Evolutionary conservation across 176 grass and related monocot genomes (phyloP).

Genomic region (Paspalum notatum): DNA sequence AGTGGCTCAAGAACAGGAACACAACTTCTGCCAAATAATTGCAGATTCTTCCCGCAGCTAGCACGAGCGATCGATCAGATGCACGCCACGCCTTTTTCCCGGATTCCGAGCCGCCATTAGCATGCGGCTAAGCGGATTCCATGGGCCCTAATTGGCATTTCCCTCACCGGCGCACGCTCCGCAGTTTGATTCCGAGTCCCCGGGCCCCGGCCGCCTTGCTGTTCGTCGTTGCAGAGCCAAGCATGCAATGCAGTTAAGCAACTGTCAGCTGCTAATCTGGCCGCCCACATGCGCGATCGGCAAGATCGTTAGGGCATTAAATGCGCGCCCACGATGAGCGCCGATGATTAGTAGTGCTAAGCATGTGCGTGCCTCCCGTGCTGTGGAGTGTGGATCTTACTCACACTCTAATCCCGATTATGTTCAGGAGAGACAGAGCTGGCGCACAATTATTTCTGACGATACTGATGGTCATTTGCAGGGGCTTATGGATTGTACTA

Average conservation of each 20-base stretch:
- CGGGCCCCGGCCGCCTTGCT: too few relatives aligned
- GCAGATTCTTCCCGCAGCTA: neutral
- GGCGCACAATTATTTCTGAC: slow-evolving; percentile 13
- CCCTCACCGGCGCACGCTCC: too few relatives aligned
- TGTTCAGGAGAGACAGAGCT: slow-evolving; percentile 17
- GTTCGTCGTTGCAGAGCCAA: slow-evolving; percentile 2
- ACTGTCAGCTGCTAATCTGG: slow-evolving; percentile 33
- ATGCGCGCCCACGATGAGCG: slow-evolving; percentile 36
- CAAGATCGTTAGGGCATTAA: slow-evolving; percentile 45
- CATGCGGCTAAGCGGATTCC: slow-evolving; percentile 27
- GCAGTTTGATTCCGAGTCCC: too few relatives aligned
- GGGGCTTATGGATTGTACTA: neutral
- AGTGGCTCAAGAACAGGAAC: neutral
- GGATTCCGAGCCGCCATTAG: neutral
- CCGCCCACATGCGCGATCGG: slow-evolving; percentile 37
- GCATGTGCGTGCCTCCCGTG: slow-evolving; percentile 45
- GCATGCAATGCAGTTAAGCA: slow-evolving; percentile 11
- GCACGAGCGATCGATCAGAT: neutral
- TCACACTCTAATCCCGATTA: slow-evolving; percentile 8
- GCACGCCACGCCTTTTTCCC: neutral
- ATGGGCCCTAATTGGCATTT: too few relatives aligned
- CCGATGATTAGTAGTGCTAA: slow-evolving; percentile 32
- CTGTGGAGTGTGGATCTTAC: slow-evolving; percentile 14
- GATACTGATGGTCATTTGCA: neutral
- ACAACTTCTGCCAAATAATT: neutral